A percentile compares a stretch with the other conserved stretches of the same genome.
phyloP scores from a whole-genome alignment of 345 rosid genomes.

The Rhodamnia argentea region DNA sequence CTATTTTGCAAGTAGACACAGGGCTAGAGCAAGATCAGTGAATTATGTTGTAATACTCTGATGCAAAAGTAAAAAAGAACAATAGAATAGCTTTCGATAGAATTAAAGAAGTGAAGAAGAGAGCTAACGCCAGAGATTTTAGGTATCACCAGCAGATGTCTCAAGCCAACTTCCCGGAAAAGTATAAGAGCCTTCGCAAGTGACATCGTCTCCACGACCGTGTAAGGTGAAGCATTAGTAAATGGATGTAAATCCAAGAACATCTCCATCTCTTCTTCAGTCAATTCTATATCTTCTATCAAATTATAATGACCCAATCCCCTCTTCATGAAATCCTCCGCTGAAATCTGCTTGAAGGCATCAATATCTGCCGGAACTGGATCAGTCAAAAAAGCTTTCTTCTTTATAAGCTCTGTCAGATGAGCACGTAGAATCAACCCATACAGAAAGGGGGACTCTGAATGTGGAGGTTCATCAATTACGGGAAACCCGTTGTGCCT shows the following conservation, averaged over 20 bases:
- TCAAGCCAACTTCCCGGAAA: too few species aligned
- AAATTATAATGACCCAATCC: constrained; percentile 49
- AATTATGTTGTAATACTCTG: background rate
- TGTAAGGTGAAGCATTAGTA: too few species aligned
- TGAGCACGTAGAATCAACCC: constrained; percentile 82
- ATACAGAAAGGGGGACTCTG: constrained; percentile 36
- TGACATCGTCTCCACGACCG: too few species aligned
- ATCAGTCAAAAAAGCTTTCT: constrained; percentile 43
- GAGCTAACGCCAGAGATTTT: constrained; percentile 53
- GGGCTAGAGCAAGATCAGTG: background rate
- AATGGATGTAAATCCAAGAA: too few species aligned
- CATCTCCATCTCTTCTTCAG: too few species aligned
- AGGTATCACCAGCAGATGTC: constrained; percentile 85
- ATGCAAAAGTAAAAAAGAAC: background rate
- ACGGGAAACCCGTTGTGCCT: constrained; percentile 54
- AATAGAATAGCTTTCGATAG: background rate
- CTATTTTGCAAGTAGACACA: background rate
- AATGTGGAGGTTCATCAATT: constrained; percentile 47
- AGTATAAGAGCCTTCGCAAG: too few species aligned
- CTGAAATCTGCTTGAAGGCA: constrained; percentile 32
- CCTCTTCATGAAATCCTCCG: constrained; percentile 67
- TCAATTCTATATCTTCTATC: constrained; percentile 62
- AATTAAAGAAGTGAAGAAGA: constrained; percentile 3
- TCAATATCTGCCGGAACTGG: constrained; percentile 24
- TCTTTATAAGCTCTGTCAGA: constrained; percentile 63